Evolutionary conservation across 2,329 filamentous ascomycete genomes (phyloP), one percentile per base, ranked within the genome.

Genomic region (Corinectria fuckeliana): DNA sequence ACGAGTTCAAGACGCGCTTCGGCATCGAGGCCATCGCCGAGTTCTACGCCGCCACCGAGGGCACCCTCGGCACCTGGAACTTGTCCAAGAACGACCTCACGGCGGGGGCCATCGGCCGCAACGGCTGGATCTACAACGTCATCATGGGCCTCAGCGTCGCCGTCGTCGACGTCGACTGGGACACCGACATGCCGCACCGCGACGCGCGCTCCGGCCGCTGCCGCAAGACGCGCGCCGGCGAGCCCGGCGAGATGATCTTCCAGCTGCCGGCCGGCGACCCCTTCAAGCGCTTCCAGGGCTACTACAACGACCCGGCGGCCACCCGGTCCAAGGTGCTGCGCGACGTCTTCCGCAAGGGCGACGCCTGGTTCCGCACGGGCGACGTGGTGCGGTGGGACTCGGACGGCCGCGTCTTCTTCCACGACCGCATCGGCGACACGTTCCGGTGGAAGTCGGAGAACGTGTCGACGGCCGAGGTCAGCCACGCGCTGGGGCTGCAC

Each of bases 371-470:
- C 80, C 87, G 92, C 21, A 90, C 91, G 0, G 93, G 93, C n/a
- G 93, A 97, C 69, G 82, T 95, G 16, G 78, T 95, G 28, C 82
- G 88, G n/a, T 85, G 83, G 77, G 90, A 93, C 64, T 58, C 62
- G 1, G 88, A 95, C 57, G 91, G 92, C 5, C 81, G 88, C 3
- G 85, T 88, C 73, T 95, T 84, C 79, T 97, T 97, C 77, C 86
- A 88, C 56, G 93, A 97, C 76, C 88, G 90, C 47, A 89, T 92
- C 61, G 90, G 90, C 55, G 90, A 92, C 71, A 92, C 90, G 0
- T 92, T 89, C 77, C 85, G 90, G 48, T 92, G 90, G 90, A 92
- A 95, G 78, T 88, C 88, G 50, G 91, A 94, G 75, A 94, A 94
- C 68, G 90, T 94, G 1, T 92, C 90, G 3, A 93, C 91, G 0